A percentile compares a stretch with the other conserved stretches of the same genome.
Conservation (phyloP, 345 rosid genomes). For the Lepidium sativum region DNA sequence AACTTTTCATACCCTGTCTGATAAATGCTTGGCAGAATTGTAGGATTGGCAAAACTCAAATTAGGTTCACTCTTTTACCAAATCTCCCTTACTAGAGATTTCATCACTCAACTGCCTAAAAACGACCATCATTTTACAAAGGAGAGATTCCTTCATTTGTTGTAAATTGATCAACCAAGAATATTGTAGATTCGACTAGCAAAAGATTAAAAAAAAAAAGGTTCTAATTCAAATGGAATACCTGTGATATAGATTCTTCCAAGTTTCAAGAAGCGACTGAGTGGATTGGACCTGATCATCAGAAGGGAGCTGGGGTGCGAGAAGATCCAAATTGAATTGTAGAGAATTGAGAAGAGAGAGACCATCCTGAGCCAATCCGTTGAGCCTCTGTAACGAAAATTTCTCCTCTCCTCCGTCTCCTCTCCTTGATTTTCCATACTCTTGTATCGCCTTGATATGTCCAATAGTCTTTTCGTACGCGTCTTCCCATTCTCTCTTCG, state of each 20-base stretch:
- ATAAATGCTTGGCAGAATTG: not conserved
- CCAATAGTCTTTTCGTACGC: constrained; percentile 42
- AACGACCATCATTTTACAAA: not conserved
- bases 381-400: constrained; percentile 67
- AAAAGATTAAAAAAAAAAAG: not conserved
- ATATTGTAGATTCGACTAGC: not conserved
- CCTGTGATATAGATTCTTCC: constrained; percentile 59
- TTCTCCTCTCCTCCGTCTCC: constrained; percentile 34
- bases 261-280: constrained; percentile 50
- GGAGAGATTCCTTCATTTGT: not conserved
- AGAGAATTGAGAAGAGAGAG: constrained; percentile 68
- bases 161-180: not conserved
- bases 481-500: constrained; percentile 85
- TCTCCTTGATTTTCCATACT: constrained; percentile 49
- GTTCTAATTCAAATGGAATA: not conserved
- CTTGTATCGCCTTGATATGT: constrained; percentile 48
- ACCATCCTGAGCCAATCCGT: constrained; percentile 64
- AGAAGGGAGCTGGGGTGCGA: constrained; percentile 73
- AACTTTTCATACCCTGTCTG: not conserved
- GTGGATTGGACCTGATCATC: constrained; percentile 49
- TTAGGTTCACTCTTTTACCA: not conserved
- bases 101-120: not conserved
- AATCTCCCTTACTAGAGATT: not conserved
- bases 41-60: constrained; percentile 1
- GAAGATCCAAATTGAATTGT: constrained; percentile 74